Conservation (phyloP, 345 rosid species). For the Clarkia xantiana region DNA sequence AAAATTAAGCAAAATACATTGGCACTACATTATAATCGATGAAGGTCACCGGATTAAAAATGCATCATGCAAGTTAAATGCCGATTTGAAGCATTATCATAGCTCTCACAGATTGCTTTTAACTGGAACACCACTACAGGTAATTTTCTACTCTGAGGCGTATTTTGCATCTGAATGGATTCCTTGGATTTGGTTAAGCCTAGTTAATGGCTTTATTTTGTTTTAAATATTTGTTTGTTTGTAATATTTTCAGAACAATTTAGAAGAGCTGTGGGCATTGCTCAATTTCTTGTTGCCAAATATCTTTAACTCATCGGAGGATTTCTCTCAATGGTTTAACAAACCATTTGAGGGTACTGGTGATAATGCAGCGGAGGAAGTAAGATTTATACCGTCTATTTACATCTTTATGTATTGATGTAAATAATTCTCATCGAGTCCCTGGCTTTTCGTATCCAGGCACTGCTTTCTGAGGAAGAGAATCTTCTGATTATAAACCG, state of each 20-base stretch:
- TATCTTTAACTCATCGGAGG: conserved; percentile 87
- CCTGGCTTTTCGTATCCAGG: conserved; percentile 24
- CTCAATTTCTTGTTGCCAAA: conserved; percentile 86
- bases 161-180: neutral
- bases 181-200: neutral
- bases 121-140: conserved; percentile 94
- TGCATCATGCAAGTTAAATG: conserved; percentile 95
- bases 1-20: conserved; percentile 68
- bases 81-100: conserved; percentile 78
- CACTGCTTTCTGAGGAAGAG: conserved; percentile 86
- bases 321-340: conserved; percentile 96
- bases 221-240: conserved; percentile 5
- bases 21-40: conserved; percentile 91
- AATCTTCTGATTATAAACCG: conserved; percentile 83
- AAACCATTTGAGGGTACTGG: conserved; percentile 85
- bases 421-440: conserved; percentile 1
- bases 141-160: conserved; percentile 4
- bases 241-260: conserved; percentile 51
- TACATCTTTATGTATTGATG: neutral
- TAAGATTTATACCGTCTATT: conserved; percentile 18
- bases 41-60: conserved; percentile 96
- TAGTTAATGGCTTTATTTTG: no score
- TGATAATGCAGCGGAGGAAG: conserved; percentile 77
- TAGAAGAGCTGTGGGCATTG: conserved; percentile 90
- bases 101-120: conserved; percentile 73